Conservation (phyloP, 2,329 filamentous ascomycete genomes). For the Phymatotrichopsis omnivora region DNA sequence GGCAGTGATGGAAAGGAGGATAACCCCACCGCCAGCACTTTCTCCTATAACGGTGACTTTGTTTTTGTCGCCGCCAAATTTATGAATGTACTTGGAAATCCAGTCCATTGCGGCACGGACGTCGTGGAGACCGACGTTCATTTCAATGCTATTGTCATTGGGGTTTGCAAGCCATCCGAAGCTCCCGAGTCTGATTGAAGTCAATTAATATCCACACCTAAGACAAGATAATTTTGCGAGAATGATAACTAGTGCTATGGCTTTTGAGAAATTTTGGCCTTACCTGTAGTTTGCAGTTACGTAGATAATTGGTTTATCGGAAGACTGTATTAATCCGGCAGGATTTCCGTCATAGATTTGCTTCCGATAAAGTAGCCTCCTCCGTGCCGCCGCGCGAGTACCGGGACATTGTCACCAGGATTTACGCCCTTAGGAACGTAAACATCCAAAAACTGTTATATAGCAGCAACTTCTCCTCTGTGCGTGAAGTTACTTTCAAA, state of each 20-base stretch:
- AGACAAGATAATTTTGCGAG: too few species aligned
- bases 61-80: slow-evolving; percentile 41
- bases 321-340: slow-evolving; percentile 12
- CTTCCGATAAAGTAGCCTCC: slow-evolving; percentile 16
- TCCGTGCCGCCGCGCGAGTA: slow-evolving; percentile 19
- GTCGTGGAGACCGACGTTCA: slow-evolving; percentile 41
- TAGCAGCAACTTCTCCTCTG: too few species aligned
- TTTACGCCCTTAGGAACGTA: slow-evolving; percentile 17
- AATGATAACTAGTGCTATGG: too few species aligned
- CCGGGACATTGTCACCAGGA: slow-evolving; percentile 11
- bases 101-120: slow-evolving; percentile 42
- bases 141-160: slow-evolving; percentile 36
- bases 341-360: slow-evolving; percentile 18
- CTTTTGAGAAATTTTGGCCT: too few species aligned
- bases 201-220: slow-evolving; percentile 3
- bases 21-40: slow-evolving; percentile 43
- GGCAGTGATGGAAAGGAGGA: slow-evolving; percentile 42
- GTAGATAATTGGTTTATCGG: slow-evolving; percentile 20
- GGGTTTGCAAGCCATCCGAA: slow-evolving; percentile 42
- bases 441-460: slow-evolving; percentile 20
- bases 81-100: slow-evolving; percentile 40
- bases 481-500: too few species aligned
- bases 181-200: slow-evolving; percentile 37
- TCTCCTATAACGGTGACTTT: slow-evolving; percentile 43
- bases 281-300: slow-evolving; percentile 20